Base-by-base conservation (phyloP, 345 rosid species). In the Salix suchowensis region DNA sequence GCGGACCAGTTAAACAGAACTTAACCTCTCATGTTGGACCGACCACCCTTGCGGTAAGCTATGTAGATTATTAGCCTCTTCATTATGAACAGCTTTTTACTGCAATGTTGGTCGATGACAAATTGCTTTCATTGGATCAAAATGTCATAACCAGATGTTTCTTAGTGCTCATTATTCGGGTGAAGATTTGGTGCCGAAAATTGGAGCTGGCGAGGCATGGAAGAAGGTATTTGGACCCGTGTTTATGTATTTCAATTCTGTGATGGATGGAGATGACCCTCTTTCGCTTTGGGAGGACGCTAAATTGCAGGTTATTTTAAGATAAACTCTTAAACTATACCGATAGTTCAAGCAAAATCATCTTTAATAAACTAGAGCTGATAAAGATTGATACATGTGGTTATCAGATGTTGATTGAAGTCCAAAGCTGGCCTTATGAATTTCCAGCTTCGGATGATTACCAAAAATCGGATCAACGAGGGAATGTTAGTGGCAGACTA, bases 371-470 rank as follows among this genome's bases (percentile, higher is more conserved):
- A 23, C 6, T 19, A 23, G 28, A 24, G 13, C 11, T 32, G 34
- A 46, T 9, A 21, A 12, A 19, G 42, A 21, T 11, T 36, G 30
- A 14, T 61, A 36, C 8, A 6, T 32, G 18, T 12, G 12, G 15
- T 54, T 5, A 30, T 62, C 44, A 80, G 83, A 68, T 36, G 80
- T 23, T 73, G 74, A 69, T 73, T 32, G 80, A 81, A 68, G 74
- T 48, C 32, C 77, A 72, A 61, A 72, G 83, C 65, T 81, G 83
- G 83, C 83, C 83, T 1, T 81, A 81, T 12, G 32, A 54, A 34
- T 81, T 81, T 44, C 83, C 83, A 44, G 83, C 77, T 68, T 81
- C 83, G 3, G 74, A 72, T 5, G 83, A 81, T 48, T 81, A 67
- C 21, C 83, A 34, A 18, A 81, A 76, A 7, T 15, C 46, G 3